phyloP scores from a whole-genome alignment of 192 early-diverging fungal genomes.

The Backusella mclennaniae region DNA sequence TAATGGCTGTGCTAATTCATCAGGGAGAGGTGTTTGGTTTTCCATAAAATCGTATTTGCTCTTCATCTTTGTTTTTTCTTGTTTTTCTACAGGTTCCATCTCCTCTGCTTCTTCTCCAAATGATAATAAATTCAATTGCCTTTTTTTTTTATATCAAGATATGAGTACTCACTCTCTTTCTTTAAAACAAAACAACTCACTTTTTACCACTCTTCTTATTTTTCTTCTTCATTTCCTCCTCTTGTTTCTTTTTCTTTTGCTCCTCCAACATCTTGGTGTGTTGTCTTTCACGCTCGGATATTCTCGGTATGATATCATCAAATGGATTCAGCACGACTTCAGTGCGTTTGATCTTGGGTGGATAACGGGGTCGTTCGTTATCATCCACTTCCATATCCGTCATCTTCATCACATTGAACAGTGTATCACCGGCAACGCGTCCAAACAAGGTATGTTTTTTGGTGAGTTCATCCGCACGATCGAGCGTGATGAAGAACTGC shows the following conservation, averaged over 20 bases:
- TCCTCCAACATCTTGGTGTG: slow-evolving; percentile 15
- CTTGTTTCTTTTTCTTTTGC: slow-evolving; percentile 37
- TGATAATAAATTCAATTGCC: slow-evolving; percentile 76
- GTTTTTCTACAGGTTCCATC: slow-evolving; percentile 30
- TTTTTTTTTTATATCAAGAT: slow-evolving; percentile 18
- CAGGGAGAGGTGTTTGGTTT: slow-evolving; percentile 26
- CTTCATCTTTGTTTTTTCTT: slow-evolving; percentile 45
- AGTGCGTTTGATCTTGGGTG: slow-evolving; percentile 59
- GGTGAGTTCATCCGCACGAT: slow-evolving; percentile 78
- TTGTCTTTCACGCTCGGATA: slow-evolving; percentile 38
- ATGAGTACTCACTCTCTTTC: not conserved
- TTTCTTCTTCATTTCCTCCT: not conserved
- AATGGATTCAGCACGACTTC: slow-evolving; percentile 87
- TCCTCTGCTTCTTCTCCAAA: slow-evolving; percentile 86
- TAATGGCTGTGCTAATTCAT: not conserved
- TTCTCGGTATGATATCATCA: slow-evolving; percentile 84
- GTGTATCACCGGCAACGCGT: slow-evolving; percentile 84
- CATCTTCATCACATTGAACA: slow-evolving; percentile 90
- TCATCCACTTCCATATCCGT: slow-evolving; percentile 77
- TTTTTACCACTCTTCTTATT: slow-evolving; percentile 38
- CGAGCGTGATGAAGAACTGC: slow-evolving; percentile 96
- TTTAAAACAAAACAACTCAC: not conserved
- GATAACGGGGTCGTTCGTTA: slow-evolving; percentile 78
- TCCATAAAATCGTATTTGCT: slow-evolving; percentile 80
- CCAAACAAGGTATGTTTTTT: slow-evolving; percentile 94